Conservation (phyloP, 805 yeast genomes). For the Metschnikowia similis region DNA sequence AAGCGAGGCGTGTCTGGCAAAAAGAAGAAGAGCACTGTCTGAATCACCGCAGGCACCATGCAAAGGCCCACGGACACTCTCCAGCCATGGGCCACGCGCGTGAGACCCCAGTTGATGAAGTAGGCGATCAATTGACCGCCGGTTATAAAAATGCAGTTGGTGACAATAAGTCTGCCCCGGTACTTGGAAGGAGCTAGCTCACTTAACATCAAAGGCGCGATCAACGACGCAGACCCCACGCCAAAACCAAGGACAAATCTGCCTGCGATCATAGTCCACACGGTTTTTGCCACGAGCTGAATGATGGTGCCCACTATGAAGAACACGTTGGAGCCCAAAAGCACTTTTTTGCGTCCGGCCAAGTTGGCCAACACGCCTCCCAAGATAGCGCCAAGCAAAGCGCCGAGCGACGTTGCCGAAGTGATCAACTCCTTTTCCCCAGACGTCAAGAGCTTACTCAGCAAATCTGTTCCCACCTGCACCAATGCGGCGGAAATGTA, state of each 20-base stretch:
- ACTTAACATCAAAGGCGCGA: constrained; percentile 89
- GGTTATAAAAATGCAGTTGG: constrained; percentile 85
- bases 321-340: constrained; percentile 76
- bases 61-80: constrained; percentile 87
- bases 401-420: constrained; percentile 92
- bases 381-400: constrained; percentile 68
- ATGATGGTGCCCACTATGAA: constrained; percentile 81
- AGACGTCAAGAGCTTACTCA: constrained; percentile 47
- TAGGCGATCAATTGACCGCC: constrained; percentile 95
- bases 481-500: constrained; percentile 93
- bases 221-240: constrained; percentile 90
- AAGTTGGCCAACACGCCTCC: constrained; percentile 84
- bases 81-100: constrained; percentile 80
- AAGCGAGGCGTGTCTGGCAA: constrained; percentile 95
- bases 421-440: constrained; percentile 90
- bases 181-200: constrained; percentile 91
- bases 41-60: constrained; percentile 79
- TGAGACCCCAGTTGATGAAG: constrained; percentile 86
- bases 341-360: constrained; percentile 79
- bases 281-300: constrained; percentile 74
- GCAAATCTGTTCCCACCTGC: constrained; percentile 71
- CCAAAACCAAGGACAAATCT: constrained; percentile 94
- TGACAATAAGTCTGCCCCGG: constrained; percentile 86
- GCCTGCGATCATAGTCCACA: constrained; percentile 91
- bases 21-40: constrained; percentile 71